Evolutionary conservation across 2,329 filamentous ascomycete genomes (phyloP), one percentile per base, ranked within the genome.

Genomic region (Alternaria infectoria): DNA sequence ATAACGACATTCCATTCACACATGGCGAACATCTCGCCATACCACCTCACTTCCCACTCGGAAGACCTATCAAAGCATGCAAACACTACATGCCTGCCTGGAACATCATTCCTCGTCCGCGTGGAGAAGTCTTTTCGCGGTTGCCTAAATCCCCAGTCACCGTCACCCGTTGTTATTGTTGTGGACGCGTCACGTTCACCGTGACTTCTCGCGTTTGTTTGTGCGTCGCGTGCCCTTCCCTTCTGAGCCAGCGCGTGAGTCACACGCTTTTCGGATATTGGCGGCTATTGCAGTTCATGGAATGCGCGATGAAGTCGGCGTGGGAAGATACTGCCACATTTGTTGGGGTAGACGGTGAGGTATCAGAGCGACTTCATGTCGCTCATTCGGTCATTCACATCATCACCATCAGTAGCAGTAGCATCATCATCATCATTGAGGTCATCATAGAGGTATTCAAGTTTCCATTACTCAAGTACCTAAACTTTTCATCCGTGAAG

Each of bases 281-380:
- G 3, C 8, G 36, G 36, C 36, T 40, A 17, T 40, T 11, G 15
- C 11, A 40, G 0, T 17, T 1, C 0, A n/a, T 4, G 5, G 0
- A 40, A 17, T 3, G 32, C 32, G 15, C 15, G 2, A n/a, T 2
- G 15, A n/a, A 3, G 0, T 5, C 32, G 0, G 0, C 2, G 4
- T 5, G 7, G 2, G 32, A n/a, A 5, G 32, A 5, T 36, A n/a
- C 32, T 36, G 7, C 6, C 0, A 6, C 7, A 1, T 1, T 21
- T 6, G 1, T 19, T 3, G 3, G 3, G 3, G 25, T 26, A 26
- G 25, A 10, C 0, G 9, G 1, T 26, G 9, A 26, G 25, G 25
- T 10, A 25, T 3, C 21, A 23, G 5, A 23, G 21, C 5, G 21
- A 6, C 2, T 2, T 7, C 10, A n/a, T 40, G 32, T 17, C 32